Evolutionary conservation across 257 asterid genomes (phyloP), one percentile per base, ranked within the genome.

Genomic region (Solanum dulcamara): DNA sequence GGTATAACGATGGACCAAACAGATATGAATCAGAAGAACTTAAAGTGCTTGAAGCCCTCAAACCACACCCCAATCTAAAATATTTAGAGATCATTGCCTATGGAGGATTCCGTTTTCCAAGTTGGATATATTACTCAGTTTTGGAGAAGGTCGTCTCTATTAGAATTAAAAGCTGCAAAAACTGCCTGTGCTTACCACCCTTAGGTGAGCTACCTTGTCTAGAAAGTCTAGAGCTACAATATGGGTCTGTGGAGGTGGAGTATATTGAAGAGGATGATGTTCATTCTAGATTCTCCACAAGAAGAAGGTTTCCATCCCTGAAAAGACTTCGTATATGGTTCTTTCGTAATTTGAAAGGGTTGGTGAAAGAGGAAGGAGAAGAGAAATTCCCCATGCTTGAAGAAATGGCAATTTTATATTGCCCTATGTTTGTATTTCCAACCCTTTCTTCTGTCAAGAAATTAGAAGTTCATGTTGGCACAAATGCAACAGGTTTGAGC

Each of bases 31-130:
- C 18, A 11, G 37, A 51, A 70, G 64, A 46, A 35, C 2, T 13
- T 38, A 83, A 85, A 80, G 87, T 88, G 62, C 35, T 86, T 24
- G 81, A 88, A 83, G 88, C 88, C 44, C 87, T 89, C 37, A 53
- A 83, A 70, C 89, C 87, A 42, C 87, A 86, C 83, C 66, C 77
- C n/a, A 80, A 85, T 48, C 80, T 89, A 22, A 51, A 83, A 15
- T 1, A 0, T 11, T 38, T 88, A 32, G 1, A 4, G 1, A 80
- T 88, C 66, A 1, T 1, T 0, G 81, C 88, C 10, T 90, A 88
- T 55, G 50, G 44, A 12, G 92, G 90, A 13, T 46, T 59, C 35
- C 3, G 2, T 35, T 72, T 90, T 72, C 89, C 92, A 5, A 14
- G 37, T 64, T 90, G 92, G 92, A 88, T 86, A 87, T 22, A 67